Conservation (phyloP, 352 stramenopile species). For the Phytopythium mirpurense region DNA sequence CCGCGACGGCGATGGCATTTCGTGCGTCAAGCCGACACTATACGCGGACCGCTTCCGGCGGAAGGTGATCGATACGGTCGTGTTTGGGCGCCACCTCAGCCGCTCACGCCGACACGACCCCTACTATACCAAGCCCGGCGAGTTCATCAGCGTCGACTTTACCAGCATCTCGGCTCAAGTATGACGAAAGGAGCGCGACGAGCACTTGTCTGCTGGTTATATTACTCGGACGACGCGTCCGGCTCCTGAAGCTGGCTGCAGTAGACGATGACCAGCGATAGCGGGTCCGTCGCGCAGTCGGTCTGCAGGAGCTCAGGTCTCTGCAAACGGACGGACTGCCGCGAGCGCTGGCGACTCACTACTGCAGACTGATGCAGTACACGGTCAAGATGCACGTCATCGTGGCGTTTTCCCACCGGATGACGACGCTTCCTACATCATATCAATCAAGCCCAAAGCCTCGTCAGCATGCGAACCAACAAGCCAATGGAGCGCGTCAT, state of each 20-base stretch:
- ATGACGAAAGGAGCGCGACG: background rate
- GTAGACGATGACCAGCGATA: background rate
- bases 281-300: no score
- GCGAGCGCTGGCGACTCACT: background rate
- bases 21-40: constrained; percentile 70
- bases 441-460: background rate
- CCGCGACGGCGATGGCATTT: constrained; percentile 73
- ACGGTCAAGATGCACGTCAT: constrained; percentile 70
- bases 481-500: no score
- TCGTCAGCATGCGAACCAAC: background rate
- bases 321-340: no score
- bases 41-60: constrained; percentile 84
- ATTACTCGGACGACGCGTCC: background rate
- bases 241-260: background rate
- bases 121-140: constrained; percentile 30
- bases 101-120: constrained; percentile 20
- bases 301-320: no score
- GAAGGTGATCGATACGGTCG: constrained; percentile 81
- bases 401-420: constrained; percentile 70
- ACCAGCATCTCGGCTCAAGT: constrained; percentile 48
- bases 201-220: background rate
- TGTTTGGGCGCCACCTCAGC: constrained; percentile 55
- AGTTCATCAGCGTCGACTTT: constrained; percentile 85
- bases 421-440: constrained; percentile 53
- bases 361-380: constrained; percentile 71